A percentile compares a stretch with the other conserved stretches of the same genome.
Conservation (phyloP, 768 basidiomycete genomes). For the Omphalotus guepiniiformis region DNA sequence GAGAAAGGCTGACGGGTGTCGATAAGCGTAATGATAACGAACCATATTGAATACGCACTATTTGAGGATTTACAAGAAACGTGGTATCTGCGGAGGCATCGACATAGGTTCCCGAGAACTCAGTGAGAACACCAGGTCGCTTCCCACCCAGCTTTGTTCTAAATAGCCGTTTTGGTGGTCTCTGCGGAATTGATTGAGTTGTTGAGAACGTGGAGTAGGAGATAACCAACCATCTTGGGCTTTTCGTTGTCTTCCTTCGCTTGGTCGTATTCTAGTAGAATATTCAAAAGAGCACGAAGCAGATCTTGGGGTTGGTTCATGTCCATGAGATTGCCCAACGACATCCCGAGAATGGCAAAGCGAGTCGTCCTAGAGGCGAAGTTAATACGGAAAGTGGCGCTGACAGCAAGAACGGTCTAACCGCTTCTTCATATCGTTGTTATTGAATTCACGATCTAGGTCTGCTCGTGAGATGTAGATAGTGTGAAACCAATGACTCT, state of each 20-base stretch:
- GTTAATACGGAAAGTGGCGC: conserved; percentile 9
- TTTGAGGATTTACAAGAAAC: conserved; percentile 69
- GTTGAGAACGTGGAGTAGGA: conserved; percentile 6
- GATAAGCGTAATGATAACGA: neutral
- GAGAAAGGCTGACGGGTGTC: conserved; percentile 69
- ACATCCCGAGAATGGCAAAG: conserved; percentile 84
- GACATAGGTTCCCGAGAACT: conserved; percentile 56
- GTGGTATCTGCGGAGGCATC: conserved; percentile 59
- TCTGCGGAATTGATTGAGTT: conserved; percentile 15
- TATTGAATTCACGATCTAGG: conserved; percentile 71
- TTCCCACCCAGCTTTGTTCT: conserved; percentile 29
- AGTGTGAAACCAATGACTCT: conserved; percentile 86
- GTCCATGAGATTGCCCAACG: conserved; percentile 76
- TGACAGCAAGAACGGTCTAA: conserved; percentile 24
- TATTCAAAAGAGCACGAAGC: conserved; percentile 66
- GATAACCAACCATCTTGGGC: conserved; percentile 59
- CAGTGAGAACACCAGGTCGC: conserved; percentile 51
- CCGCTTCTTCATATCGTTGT: conserved; percentile 76
- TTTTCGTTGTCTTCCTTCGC: conserved; percentile 70
- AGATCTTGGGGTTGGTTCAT: conserved; percentile 78
- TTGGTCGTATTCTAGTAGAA: conserved; percentile 74
- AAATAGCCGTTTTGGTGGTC: conserved; percentile 16
- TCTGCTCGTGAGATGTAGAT: conserved; percentile 73
- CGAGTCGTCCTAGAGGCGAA: conserved; percentile 58
- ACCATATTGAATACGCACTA: conserved; percentile 42